Evolutionary conservation across 1,284 basidiomycete genomes (phyloP).

Genomic region (Stereum hirsutum): DNA sequence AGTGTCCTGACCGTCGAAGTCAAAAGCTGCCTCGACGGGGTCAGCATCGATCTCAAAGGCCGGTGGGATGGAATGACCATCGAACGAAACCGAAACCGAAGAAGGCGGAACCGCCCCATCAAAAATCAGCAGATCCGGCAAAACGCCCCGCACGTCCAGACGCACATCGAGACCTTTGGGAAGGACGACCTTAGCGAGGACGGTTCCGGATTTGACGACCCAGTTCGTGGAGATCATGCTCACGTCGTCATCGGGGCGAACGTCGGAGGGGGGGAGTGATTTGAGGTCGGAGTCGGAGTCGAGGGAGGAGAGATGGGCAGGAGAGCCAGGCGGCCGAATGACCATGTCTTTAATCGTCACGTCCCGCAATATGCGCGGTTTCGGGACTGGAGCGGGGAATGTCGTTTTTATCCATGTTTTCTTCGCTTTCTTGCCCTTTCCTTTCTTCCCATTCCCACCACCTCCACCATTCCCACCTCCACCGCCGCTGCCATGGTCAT

Average conservation of each 20-base stretch:
- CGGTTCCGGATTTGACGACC: slow-evolving; percentile 58
- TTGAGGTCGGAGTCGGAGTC: no score
- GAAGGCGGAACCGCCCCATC: slow-evolving; percentile 43
- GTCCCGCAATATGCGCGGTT: slow-evolving; percentile 53
- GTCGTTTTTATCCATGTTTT: slow-evolving; percentile 35
- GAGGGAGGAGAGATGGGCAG: no score
- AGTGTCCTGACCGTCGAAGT: slow-evolving; percentile 56
- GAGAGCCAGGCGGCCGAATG: slow-evolving; percentile 40
- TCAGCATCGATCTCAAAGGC: slow-evolving; percentile 26
- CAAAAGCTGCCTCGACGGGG: slow-evolving; percentile 38
- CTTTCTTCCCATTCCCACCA: no score
- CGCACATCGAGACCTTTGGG: slow-evolving; percentile 56
- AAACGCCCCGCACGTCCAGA: slow-evolving; percentile 49
- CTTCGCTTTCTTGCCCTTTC: no score
- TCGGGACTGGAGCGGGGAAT: slow-evolving; percentile 56
- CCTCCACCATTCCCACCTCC: no score
- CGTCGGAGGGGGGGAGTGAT: no score
- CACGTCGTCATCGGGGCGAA: no score
- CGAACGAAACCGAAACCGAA: slow-evolving; percentile 9
- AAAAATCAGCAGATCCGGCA: slow-evolving; percentile 68
- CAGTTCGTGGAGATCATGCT: no score
- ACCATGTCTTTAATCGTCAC: slow-evolving; percentile 70
- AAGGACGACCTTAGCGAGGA: slow-evolving; percentile 54
- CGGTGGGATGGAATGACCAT: not conserved
- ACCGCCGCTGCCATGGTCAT: no score